Percentiles rank a stretch among this genome's conserved stretches.
phyloP scores from a whole-genome alignment of 2,329 filamentous ascomycete species.

The Arthrobotrys pseudoclavata region DNA sequence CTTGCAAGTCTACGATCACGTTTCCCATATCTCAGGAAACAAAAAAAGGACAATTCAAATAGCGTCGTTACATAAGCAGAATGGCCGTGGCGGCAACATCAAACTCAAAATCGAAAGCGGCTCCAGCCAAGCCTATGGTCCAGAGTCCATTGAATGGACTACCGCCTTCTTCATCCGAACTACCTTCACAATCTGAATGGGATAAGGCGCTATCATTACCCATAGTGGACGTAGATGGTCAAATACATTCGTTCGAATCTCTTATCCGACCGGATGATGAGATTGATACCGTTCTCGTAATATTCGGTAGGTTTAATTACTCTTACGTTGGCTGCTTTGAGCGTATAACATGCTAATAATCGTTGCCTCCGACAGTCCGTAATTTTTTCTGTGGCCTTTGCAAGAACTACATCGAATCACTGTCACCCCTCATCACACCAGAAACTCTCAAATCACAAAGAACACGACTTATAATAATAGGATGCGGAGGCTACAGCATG shows the following conservation, averaged over 20 bases:
- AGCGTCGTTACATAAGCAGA: slow-evolving; percentile 6
- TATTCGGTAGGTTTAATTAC: slow-evolving; percentile 34
- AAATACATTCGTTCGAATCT: slow-evolving; percentile 45
- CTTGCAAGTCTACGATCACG: slow-evolving; percentile 19
- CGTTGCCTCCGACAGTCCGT: slow-evolving; percentile 21
- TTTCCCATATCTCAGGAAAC: slow-evolving; percentile 11
- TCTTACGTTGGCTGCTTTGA: not conserved
- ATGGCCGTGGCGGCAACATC: slow-evolving; percentile 35
- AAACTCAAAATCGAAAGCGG: not conserved
- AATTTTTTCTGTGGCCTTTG: slow-evolving; percentile 56
- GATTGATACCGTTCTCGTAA: slow-evolving; percentile 47
- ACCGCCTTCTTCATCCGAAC: slow-evolving; percentile 50
- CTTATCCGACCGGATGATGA: slow-evolving; percentile 41
- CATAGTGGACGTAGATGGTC: slow-evolving; percentile 38
- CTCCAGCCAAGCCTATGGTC: slow-evolving; percentile 41
- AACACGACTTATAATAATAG: slow-evolving; percentile 58
- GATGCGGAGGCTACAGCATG: slow-evolving; percentile 47
- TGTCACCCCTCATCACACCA: slow-evolving; percentile 52
- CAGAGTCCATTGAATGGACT: slow-evolving; percentile 45
- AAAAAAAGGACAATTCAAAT: slow-evolving; percentile 3
- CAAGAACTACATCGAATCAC: slow-evolving; percentile 55
- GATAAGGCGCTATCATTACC: slow-evolving; percentile 39
- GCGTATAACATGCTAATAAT: not conserved
- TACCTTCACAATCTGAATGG: slow-evolving; percentile 53
- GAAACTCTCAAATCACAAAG: slow-evolving; percentile 41